These are phyloP conservation scores for Colletotrichum sp. DNA, from an alignment of 2,329 filamentous ascomycete species.

Conservation along the genomic window DNA sequence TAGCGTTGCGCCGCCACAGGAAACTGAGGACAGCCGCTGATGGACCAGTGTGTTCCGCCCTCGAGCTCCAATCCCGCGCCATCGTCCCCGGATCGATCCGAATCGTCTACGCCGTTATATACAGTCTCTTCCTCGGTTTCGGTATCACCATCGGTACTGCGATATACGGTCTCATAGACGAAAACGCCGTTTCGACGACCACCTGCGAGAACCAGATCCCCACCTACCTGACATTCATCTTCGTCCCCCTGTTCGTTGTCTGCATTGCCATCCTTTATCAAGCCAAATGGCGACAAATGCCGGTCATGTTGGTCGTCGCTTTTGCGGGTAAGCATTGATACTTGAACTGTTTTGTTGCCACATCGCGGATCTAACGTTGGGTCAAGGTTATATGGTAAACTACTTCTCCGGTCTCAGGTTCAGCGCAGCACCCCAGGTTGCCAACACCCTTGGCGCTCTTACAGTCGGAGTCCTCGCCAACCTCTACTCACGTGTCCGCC, in stretches of 20 bases:
- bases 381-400: conserved; percentile 70
- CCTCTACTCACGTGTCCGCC: conserved; percentile 68
- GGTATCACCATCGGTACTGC: conserved; percentile 72
- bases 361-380: neutral
- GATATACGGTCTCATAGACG: conserved; percentile 67
- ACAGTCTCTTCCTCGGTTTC: conserved; percentile 75
- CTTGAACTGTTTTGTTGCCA: accelerated
- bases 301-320: conserved; percentile 77
- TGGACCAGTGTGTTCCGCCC: conserved; percentile 48
- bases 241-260: conserved; percentile 75
- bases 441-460: conserved; percentile 78
- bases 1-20: neutral
- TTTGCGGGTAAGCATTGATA: conserved; percentile 50
- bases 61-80: conserved; percentile 73
- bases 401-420: conserved; percentile 74
- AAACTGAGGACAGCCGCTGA: conserved; percentile 28
- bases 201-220: conserved; percentile 50
- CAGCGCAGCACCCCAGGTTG: conserved; percentile 73
- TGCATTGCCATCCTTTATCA: conserved; percentile 81
- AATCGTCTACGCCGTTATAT: conserved; percentile 78
- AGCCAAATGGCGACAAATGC: conserved; percentile 81
- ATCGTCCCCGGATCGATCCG: conserved; percentile 75
- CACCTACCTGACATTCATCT: conserved; percentile 63
- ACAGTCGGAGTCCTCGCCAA: conserved; percentile 80
- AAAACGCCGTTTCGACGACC: conserved; percentile 50